Evolutionary conservation across 495 filamentous ascomycete genomes (phyloP).

Genomic region (Penicillium paxilli): DNA sequence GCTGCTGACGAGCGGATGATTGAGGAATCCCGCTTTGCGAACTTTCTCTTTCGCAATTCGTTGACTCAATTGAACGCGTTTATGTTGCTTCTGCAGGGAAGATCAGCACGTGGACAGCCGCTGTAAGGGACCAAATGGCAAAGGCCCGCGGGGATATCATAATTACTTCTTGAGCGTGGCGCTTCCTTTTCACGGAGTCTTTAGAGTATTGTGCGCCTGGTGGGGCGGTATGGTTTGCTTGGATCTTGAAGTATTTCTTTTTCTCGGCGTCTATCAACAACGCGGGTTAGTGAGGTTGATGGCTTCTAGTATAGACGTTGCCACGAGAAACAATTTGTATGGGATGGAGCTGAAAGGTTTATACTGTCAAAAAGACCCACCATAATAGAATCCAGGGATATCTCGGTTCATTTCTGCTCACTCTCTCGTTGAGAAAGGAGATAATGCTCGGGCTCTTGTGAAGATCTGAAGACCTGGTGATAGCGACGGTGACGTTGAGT

Average conservation of each 20-base stretch:
- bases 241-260: slow-evolving; percentile 60
- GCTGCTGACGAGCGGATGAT: slow-evolving; percentile 27
- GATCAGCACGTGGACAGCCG: slow-evolving; percentile 4
- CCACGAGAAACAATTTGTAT: too few species aligned
- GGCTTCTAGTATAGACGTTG: background rate
- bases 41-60: slow-evolving; percentile 36
- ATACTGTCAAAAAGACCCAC: slow-evolving; percentile 18
- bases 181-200: slow-evolving; percentile 45
- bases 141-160: too few species aligned
- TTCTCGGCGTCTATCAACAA: slow-evolving; percentile 46
- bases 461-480: too few species aligned
- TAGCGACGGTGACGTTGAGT: background rate
- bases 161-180: slow-evolving; percentile 39
- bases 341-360: background rate
- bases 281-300: background rate
- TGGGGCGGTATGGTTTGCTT: slow-evolving; percentile 47
- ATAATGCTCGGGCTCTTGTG: too few species aligned
- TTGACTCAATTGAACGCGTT: slow-evolving; percentile 23
- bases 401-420: slow-evolving; percentile 46
- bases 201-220: slow-evolving; percentile 45
- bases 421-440: background rate
- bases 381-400: slow-evolving; percentile 51
- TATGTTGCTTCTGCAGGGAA: slow-evolving; percentile 27
- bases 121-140: too few species aligned
- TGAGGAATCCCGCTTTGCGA: slow-evolving; percentile 26